Evolutionary conservation across 176 grass and related monocot genomes (phyloP).

Genomic region (Cenchrus fungigraminus): DNA sequence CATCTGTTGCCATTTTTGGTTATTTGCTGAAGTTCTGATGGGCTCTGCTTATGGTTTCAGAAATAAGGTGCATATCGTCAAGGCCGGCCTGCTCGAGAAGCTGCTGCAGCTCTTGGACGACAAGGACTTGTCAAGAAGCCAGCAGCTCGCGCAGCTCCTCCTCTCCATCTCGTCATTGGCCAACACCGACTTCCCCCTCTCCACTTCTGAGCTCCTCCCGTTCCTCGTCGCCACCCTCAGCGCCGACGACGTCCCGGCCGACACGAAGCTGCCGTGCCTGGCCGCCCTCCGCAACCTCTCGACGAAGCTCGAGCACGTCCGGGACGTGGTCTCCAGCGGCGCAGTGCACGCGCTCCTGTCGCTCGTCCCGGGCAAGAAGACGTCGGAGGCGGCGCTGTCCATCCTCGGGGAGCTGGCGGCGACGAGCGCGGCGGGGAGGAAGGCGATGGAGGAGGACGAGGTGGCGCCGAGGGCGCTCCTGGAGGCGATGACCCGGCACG

Average conservation of each 20-base stretch:
- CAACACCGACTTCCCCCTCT: constrained; percentile 71
- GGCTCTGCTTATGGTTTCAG: constrained; percentile 47
- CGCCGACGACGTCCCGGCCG: constrained; percentile 29
- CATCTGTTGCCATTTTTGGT: not conserved
- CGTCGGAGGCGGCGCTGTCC: constrained; percentile 54
- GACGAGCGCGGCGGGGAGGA: constrained; percentile 46
- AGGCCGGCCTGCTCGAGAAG: constrained; percentile 70
- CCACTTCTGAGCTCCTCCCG: constrained; percentile 57
- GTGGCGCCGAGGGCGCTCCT: constrained; percentile 55
- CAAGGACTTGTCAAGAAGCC: constrained; percentile 41
- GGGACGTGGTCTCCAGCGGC: constrained; percentile 58
- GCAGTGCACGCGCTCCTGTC: constrained; percentile 55
- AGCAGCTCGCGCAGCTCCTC: constrained; percentile 60
- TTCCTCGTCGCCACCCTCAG: constrained; percentile 53
- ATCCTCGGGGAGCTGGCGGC: constrained; percentile 63
- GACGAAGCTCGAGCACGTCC: constrained; percentile 66
- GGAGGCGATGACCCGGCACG: constrained; percentile 59
- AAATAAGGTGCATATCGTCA: constrained; percentile 80
- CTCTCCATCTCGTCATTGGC: constrained; percentile 73
- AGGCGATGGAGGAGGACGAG: constrained; percentile 52
- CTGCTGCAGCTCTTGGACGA: constrained; percentile 45
- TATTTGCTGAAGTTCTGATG: constrained; percentile 5
- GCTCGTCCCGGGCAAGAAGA: constrained; percentile 15
- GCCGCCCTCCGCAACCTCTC: constrained; percentile 77
- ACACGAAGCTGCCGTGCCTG: constrained; percentile 54